These are phyloP conservation scores for Epichloe bromicola DNA, from an alignment of 2,329 filamentous ascomycete genomes.

Conservation along the genomic window DNA sequence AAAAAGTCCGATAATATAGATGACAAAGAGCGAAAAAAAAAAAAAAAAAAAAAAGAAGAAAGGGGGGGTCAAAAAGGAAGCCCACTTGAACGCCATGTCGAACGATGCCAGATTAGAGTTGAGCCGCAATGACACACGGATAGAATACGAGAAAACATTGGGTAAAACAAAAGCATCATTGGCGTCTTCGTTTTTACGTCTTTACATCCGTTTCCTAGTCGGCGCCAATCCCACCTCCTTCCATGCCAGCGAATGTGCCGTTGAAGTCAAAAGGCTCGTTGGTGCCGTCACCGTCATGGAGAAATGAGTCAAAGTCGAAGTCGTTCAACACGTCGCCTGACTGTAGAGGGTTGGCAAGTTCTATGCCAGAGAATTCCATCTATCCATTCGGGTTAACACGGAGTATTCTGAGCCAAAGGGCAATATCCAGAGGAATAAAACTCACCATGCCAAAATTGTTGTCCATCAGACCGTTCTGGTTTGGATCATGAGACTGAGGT, in stretches of 20 bases:
- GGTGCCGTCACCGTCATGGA: slow-evolving; percentile 39
- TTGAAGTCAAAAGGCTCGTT: slow-evolving; percentile 41
- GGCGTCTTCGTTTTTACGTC: slow-evolving; percentile 1
- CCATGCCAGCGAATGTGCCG: slow-evolving; percentile 36
- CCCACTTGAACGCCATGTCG: slow-evolving; percentile 25
- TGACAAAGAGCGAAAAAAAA: slow-evolving; percentile 5
- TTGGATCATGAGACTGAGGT: slow-evolving; percentile 30
- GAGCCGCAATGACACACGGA: slow-evolving; percentile 15
- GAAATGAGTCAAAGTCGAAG: slow-evolving; percentile 56
- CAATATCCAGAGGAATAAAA: background rate
- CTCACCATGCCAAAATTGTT: slow-evolving; percentile 34
- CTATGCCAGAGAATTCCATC: slow-evolving; percentile 36
- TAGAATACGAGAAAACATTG: slow-evolving; percentile 12
- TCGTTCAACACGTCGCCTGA: slow-evolving; percentile 48
- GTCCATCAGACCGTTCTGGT: slow-evolving; percentile 37
- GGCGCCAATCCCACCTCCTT: slow-evolving; percentile 43
- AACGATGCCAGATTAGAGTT: slow-evolving; percentile 27
- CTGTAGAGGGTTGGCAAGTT: slow-evolving; percentile 41
- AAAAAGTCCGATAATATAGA: slow-evolving; percentile 23
- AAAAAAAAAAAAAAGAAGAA: too few species aligned
- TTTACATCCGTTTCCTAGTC: slow-evolving; percentile 27
- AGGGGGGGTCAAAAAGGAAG: background rate
- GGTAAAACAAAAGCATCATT: slow-evolving; percentile 1
- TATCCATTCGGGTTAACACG: slow-evolving; percentile 11
- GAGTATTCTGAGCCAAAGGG: background rate